phyloP scores from a whole-genome alignment of 2,329 filamentous ascomycete species.

The Juglanconis oblonga region DNA sequence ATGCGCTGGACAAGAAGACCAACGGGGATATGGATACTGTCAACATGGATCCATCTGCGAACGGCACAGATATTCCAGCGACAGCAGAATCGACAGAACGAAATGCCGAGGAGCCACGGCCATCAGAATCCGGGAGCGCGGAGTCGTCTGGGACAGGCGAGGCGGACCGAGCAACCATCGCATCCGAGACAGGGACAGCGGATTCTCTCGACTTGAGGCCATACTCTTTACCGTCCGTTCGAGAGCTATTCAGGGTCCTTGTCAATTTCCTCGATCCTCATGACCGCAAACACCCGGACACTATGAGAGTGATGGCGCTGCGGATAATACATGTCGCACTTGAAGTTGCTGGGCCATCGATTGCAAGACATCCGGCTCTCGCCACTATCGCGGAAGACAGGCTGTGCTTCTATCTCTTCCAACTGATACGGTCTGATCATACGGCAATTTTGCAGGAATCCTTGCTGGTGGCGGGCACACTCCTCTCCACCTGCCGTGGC shows the following conservation, averaged over 20 bases:
- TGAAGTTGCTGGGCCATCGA: slow-evolving; percentile 92
- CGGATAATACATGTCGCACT: slow-evolving; percentile 96
- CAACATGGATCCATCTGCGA: slow-evolving; percentile 78
- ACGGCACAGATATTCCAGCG: slow-evolving; percentile 43
- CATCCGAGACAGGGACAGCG: slow-evolving; percentile 19
- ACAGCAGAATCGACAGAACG: slow-evolving; percentile 14
- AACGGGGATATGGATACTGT: slow-evolving; percentile 70
- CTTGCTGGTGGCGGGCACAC: slow-evolving; percentile 83
- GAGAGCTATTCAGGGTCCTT: slow-evolving; percentile 89
- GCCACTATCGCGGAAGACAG: slow-evolving; percentile 88
- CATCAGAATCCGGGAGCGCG: slow-evolving; percentile 38
- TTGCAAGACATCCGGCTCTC: slow-evolving; percentile 85
- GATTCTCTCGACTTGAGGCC: slow-evolving; percentile 67
- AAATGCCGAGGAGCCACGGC: slow-evolving; percentile 24
- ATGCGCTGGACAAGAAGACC: slow-evolving; percentile 62
- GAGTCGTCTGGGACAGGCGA: slow-evolving; percentile 25
- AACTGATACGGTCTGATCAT: slow-evolving; percentile 92
- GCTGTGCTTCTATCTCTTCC: slow-evolving; percentile 90
- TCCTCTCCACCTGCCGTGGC: slow-evolving; percentile 84
- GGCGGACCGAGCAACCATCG: slow-evolving; percentile 14
- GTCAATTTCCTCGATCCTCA: slow-evolving; percentile 93
- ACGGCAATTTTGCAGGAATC: slow-evolving; percentile 94
- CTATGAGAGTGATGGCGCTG: slow-evolving; percentile 95
- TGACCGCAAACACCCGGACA: slow-evolving; percentile 87
- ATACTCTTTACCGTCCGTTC: slow-evolving; percentile 90